Conservation (phyloP, 441 rosid species). For the Francoa sonchifolia region DNA sequence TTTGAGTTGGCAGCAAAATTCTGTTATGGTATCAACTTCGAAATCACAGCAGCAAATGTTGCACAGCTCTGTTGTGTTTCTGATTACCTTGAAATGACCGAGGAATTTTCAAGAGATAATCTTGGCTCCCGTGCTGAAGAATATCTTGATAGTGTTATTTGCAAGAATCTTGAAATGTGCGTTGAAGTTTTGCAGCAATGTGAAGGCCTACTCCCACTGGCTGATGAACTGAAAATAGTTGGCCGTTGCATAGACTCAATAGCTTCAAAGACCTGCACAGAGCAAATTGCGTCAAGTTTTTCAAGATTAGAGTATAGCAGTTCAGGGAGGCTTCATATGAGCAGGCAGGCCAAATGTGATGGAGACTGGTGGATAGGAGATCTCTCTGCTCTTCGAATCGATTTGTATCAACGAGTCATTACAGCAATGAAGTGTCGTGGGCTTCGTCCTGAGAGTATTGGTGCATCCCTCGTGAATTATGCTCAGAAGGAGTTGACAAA, state of each 20-base stretch:
- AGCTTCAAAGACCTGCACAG: constrained; percentile 83
- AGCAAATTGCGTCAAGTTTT: constrained; percentile 97
- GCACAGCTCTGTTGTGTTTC: constrained; percentile 76
- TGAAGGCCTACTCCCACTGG: constrained; percentile 78
- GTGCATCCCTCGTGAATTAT: constrained; percentile 71
- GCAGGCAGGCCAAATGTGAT: constrained; percentile 62
- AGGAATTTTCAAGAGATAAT: constrained; percentile 75
- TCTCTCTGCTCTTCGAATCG: constrained; percentile 68
- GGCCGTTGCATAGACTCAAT: constrained; percentile 76
- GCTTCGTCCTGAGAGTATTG: constrained; percentile 91
- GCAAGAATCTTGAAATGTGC: constrained; percentile 82
- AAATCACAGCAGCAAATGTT: constrained; percentile 76
- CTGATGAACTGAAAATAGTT: constrained; percentile 72
- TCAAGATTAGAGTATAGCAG: constrained; percentile 93
- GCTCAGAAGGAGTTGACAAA: constrained; percentile 83
- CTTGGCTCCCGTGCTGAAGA: constrained; percentile 84
- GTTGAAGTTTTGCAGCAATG: constrained; percentile 84
- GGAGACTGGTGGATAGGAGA: constrained; percentile 98
- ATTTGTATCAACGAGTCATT: constrained; percentile 70
- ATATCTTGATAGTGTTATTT: constrained; percentile 68
- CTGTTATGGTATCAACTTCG: constrained; percentile 89
- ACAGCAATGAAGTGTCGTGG: constrained; percentile 95
- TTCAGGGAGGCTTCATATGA: constrained; percentile 96
- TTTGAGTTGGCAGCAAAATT: constrained; percentile 90
- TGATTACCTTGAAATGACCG: constrained; percentile 90